Evolutionary conservation across 345 rosid genomes (phyloP).

Genomic region (Syzygium aqueum): DNA sequence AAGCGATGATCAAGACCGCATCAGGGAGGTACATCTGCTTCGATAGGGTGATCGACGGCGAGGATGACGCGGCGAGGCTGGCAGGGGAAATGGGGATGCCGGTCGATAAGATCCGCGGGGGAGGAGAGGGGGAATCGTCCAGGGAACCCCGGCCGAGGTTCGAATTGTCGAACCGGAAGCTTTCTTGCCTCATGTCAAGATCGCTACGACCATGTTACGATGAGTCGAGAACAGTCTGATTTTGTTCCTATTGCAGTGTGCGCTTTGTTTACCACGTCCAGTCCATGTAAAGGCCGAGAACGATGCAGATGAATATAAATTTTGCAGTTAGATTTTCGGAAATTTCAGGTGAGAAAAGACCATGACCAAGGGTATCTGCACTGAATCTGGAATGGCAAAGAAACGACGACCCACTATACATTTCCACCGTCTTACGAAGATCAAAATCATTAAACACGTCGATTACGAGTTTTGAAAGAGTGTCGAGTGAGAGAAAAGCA

Average conservation of each 20-base stretch:
- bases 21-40: slow-evolving; percentile 62
- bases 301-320: neutral
- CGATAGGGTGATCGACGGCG: slow-evolving; percentile 39
- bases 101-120: slow-evolving; percentile 34
- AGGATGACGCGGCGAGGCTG: slow-evolving; percentile 33
- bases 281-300: neutral
- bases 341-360: neutral
- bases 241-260: neutral
- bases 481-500: neutral
- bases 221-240: neutral
- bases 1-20: slow-evolving; percentile 46
- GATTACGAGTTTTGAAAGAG: neutral
- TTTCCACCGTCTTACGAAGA: neutral
- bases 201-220: slow-evolving; percentile 26
- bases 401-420: neutral
- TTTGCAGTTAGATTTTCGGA: neutral
- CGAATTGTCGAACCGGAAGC: slow-evolving; percentile 44
- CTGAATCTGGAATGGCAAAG: neutral
- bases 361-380: neutral
- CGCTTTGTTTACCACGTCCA: neutral
- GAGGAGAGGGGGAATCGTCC: neutral
- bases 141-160: neutral
- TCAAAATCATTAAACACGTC: neutral
- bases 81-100: slow-evolving; percentile 47
- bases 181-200: slow-evolving; percentile 41